These are phyloP conservation scores for Rhynchospora pubera DNA, from an alignment of 176 grass and related monocot genomes.

Conservation along the genomic window DNA sequence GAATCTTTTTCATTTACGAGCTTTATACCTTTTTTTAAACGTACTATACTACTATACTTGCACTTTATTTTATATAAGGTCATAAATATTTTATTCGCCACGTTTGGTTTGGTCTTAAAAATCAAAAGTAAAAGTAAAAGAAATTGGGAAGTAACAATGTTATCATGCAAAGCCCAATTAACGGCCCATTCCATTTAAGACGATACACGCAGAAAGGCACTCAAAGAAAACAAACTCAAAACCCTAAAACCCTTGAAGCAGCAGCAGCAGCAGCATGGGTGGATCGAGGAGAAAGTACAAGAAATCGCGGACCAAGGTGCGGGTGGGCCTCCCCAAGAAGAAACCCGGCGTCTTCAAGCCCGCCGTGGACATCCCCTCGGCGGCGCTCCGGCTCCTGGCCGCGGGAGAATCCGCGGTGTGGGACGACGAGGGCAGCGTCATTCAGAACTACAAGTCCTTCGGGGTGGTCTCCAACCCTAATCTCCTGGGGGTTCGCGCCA, in stretches of 20 bases:
- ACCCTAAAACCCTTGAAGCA: background rate
- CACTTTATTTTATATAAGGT: too few species aligned
- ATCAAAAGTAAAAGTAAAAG: too few species aligned
- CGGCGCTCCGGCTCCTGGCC: slow-evolving; percentile 29
- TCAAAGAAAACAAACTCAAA: background rate
- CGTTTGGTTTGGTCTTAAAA: too few species aligned
- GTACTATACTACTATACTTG: too few species aligned
- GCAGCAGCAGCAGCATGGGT: slow-evolving; percentile 27
- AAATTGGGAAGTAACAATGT: too few species aligned
- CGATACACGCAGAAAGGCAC: too few species aligned
- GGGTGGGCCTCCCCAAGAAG: slow-evolving; percentile 62
- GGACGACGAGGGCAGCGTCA: slow-evolving; percentile 74
- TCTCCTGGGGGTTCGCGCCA: slow-evolving; percentile 51
- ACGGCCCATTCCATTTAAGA: background rate
- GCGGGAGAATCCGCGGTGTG: slow-evolving; percentile 18
- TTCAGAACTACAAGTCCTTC: slow-evolving; percentile 80
- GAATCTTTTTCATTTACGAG: background rate
- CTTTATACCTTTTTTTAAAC: background rate
- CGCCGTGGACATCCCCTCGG: slow-evolving; percentile 52
- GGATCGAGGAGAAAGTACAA: slow-evolving; percentile 85
- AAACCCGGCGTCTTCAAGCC: slow-evolving; percentile 71
- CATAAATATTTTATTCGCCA: too few species aligned
- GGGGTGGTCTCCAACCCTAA: slow-evolving; percentile 88
- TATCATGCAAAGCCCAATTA: background rate
- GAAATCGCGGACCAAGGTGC: slow-evolving; percentile 69